These are phyloP conservation scores for Kazachstania sp. DNA, from an alignment of 1,139 yeast genomes.

Conservation along the genomic window DNA sequence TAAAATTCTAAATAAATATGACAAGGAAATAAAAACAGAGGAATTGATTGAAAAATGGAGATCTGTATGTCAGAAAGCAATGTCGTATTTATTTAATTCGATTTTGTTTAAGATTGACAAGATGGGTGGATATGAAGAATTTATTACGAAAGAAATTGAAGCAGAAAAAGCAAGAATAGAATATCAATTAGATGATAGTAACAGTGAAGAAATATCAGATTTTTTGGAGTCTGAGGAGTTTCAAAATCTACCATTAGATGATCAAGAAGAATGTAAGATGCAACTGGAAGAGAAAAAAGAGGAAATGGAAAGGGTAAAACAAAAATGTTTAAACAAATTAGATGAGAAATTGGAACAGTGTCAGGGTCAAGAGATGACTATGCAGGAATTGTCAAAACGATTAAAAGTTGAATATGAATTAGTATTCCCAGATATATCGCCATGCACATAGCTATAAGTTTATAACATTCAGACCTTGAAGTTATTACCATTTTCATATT, in stretches of 20 bases:
- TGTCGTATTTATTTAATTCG: constrained; percentile 37
- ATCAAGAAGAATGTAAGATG: constrained; percentile 29
- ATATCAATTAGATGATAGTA: constrained; percentile 30
- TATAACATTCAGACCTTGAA: too few relatives aligned
- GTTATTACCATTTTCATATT: too few relatives aligned
- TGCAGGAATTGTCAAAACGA: constrained; percentile 37
- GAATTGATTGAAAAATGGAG: constrained; percentile 38
- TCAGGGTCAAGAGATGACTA: constrained; percentile 33
- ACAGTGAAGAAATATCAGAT: constrained; percentile 33
- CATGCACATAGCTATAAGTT: too few relatives aligned
- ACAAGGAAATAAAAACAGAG: constrained; percentile 23
- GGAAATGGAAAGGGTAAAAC: constrained; percentile 18
- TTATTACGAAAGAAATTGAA: constrained; percentile 32
- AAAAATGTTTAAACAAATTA: constrained; percentile 20
- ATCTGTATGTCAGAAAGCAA: constrained; percentile 36
- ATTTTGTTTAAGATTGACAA: constrained; percentile 35
- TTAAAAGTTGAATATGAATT: constrained; percentile 36
- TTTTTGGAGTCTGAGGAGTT: constrained; percentile 34
- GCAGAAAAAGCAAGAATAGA: constrained; percentile 30
- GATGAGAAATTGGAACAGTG: constrained; percentile 23
- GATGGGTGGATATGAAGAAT: constrained; percentile 41
- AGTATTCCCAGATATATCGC: constrained; percentile 28
- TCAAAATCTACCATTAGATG: constrained; percentile 29
- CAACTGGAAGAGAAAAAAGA: constrained; percentile 21
- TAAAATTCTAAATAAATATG: constrained; percentile 26